Evolutionary conservation across 148 eudicot species (phyloP), one percentile per base, ranked within the genome.

Genomic region (Salicornia ramosissima): DNA sequence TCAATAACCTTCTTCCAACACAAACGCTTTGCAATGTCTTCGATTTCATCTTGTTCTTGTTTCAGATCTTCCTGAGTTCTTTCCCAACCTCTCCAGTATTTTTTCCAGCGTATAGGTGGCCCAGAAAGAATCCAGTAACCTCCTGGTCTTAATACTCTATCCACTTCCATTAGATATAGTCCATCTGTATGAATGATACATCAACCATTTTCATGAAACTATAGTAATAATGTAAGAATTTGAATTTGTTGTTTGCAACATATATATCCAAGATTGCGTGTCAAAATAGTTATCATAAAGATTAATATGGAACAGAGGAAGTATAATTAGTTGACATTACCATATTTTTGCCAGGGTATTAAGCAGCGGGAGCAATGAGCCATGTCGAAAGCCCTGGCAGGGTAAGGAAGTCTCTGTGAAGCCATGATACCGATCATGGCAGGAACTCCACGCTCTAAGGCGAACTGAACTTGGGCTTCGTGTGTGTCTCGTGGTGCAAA

Each of bases 301-400:
- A n/a, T n/a, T n/a, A n/a, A n/a, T n/a, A n/a, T n/a, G n/a, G n/a
- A n/a, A n/a, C 13, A 31, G 55, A 34, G 54, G 33, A 16, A 24
- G 2, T 26, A 25, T 54, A 21, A 49, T 49, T 6, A 18, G 18
- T 56, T 11, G 12, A 29, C 80, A 62, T n/a, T 84, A 93, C 98
- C 96, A 59, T 73, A 71, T n/a, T 83, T 73, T 22, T 29, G 13
- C 96, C 98, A 90, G 18, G 96, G 96, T 62, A 93, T 90, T 43
- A 93, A 67, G 79, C 98, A 93, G n/a, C 98, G 95, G 19, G 98
- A 90, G 67, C 98, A 93, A 52, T 93, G 98, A 75, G 98, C 96
- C 90, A 93, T 93, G 56, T 93, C 98, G 71, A 93, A 93, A 63
- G 95, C 92, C 73, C 98, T 81, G 28, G 98, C 87, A 24, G 98